Evolutionary conservation across 257 asterid species (phyloP), one percentile per base, ranked within the genome.

Genomic region (Solanum peruvianum): DNA sequence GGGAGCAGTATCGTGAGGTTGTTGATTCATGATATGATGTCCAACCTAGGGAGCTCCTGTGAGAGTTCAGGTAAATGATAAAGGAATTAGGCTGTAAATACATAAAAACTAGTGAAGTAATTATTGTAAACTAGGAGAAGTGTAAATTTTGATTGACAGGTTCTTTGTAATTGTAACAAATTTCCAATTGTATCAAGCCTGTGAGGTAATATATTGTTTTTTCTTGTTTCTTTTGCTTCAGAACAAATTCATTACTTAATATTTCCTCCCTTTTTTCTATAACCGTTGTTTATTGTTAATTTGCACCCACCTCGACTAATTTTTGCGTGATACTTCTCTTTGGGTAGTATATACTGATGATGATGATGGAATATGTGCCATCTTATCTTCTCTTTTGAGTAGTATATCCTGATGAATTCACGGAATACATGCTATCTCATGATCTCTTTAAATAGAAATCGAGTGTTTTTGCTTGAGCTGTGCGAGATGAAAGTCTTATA

Each of bases 21-120:
- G 78, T 69, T 92, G 90, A 92, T 96, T 49, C 94, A 93, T 82
- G 99, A 96, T 87, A 89, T 91, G 23, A 89, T 89, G 91, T 93
- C 93, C 39, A 87, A 88, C 86, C 93, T 92, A 11, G 97, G 98
- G 82, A 96, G 98, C 90, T 96, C 98, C 2, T 93, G 96, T 60
- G 96, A 93, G 91, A 95, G 99, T 89, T 96, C 98, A 4, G 98
- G 98, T 21, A 93, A 88, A 88, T 92, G 91, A 88, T 86, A 85
- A 66, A 58, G 67, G 73, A 87, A 23, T 56, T 89, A 67, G 82
- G 83, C 75, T 86, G 82, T 56, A 49, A 71, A 76, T 83, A 92
- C 88, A 88, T 86, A 88, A 35, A 56, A 83, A 88, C 58, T 87
- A 37, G 7, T 88, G 90, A 91, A 87, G 73, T 84, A 86, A 90